Evolutionary conservation across 2,329 filamentous ascomycete genomes (phyloP).

Genomic region (Akanthomyces lecanii): DNA sequence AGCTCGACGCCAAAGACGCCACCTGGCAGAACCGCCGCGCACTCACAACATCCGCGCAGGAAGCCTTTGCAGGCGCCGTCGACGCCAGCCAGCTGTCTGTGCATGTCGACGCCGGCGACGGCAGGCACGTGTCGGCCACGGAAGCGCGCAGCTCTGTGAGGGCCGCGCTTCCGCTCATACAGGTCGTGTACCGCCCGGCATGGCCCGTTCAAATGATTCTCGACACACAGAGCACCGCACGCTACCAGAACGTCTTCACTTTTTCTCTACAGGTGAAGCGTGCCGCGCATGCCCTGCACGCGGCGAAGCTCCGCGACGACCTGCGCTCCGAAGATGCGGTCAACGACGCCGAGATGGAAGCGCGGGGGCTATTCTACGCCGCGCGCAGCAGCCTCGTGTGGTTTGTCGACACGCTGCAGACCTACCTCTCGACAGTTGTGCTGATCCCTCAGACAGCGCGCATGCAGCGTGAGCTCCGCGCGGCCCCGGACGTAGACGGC

Average conservation of each 20-base stretch:
- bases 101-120: constrained; percentile 39
- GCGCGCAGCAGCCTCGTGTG: constrained; percentile 65
- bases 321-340: background rate
- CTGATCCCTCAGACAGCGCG: constrained; percentile 52
- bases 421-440: constrained; percentile 66
- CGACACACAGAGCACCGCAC: constrained; percentile 55
- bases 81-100: constrained; percentile 62
- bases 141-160: constrained; percentile 54
- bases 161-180: constrained; percentile 55
- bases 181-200: constrained; percentile 62
- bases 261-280: constrained; percentile 75
- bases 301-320: constrained; percentile 42
- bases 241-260: constrained; percentile 70
- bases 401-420: constrained; percentile 66
- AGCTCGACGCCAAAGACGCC: constrained; percentile 57
- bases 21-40: constrained; percentile 79
- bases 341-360: constrained; percentile 33
- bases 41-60: constrained; percentile 72
- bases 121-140: constrained; percentile 38
- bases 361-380: constrained; percentile 39
- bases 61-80: constrained; percentile 58
- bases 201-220: constrained; percentile 71
- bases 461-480: constrained; percentile 51
- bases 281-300: constrained; percentile 62
- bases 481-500: constrained; percentile 65